Percentiles rank a stretch among this genome's conserved stretches.
Conservation (phyloP, 108 stramenopile genomes). For the Skeletonema grethae region DNA sequence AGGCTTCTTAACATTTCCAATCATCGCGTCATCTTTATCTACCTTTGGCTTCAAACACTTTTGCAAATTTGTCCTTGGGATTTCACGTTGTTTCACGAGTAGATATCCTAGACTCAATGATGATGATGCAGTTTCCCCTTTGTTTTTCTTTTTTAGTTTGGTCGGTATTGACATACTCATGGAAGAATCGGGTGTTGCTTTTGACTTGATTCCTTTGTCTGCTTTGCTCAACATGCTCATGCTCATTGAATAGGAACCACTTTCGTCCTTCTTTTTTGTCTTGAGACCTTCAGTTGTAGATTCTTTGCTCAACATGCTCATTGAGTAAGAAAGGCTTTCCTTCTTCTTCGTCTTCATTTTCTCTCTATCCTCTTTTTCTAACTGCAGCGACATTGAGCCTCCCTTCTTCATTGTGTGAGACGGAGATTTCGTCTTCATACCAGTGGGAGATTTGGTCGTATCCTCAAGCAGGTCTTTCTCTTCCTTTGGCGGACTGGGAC, state of each 20-base stretch:
- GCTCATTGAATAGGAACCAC: neutral
- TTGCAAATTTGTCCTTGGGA: neutral
- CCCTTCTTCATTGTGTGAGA: neutral
- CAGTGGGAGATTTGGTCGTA: neutral
- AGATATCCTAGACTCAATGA: constrained; percentile 4
- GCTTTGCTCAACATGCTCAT: neutral
- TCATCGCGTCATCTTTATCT: neutral
- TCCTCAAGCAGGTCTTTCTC: neutral
- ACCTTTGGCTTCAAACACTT: constrained; percentile 1
- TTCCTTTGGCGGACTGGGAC: neutral
- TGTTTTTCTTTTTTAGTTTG: neutral
- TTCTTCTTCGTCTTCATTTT: neutral
- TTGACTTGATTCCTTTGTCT: neutral
- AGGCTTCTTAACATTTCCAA: neutral
- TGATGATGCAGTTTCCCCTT: neutral
- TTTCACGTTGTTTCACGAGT: neutral
- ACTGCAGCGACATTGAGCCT: neutral
- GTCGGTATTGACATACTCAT: neutral
- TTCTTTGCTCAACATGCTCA: neutral
- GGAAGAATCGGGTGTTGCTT: neutral
- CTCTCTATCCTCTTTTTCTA: neutral
- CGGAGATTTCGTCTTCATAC: neutral
- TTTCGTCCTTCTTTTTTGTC: neutral
- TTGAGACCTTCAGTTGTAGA: neutral
- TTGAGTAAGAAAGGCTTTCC: neutral